Base-by-base conservation (phyloP, 2,329 filamentous ascomycete species). In the Cladophialophora yegresii region DNA sequence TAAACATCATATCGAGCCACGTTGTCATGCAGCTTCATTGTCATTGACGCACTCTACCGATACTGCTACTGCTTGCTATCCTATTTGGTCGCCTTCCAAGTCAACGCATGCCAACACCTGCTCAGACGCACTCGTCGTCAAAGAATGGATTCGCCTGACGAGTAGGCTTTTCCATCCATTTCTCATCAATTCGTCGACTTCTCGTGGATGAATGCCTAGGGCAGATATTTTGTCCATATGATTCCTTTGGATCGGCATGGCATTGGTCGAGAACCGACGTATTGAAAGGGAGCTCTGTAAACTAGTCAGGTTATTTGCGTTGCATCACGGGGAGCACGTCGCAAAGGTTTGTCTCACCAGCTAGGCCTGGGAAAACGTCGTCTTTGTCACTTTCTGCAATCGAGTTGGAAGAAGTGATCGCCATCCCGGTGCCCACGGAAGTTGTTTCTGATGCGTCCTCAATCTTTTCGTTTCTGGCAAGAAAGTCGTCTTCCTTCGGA, bases 121-220 rank as follows among this genome's bases (percentile, higher is more conserved):
- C 16, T 16, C 36, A n/a, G 4, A 43, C 8, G 36, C 36, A 7
- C 36, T 60, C 20, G 13, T 20, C 45, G 12, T 43, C 57, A 28
- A 47, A 60, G n/a, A 20, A n/a, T 4, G 28, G 45, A 33, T 54
- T 50, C 16, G 33, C 23, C 28, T 60, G 65, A 33, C 47, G n/a
- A n/a, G n/a, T 67, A 49, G 65, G 61, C 12, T 40, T 47, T 57
- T 6, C 23, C n/a, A 32, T 23, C 60, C 64, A 63, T n/a, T 43
- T 60, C 23, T 58, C 57, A 22, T 32, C 50, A 13, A 20, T 13
- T 51, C 28, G n/a, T 22, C 30, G 13, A 1, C 10, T 4, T 12
- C 36, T 43, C 16, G 36, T 43, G 16, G 13, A 43, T 12, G 36
- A n/a, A 43, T 43, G 36, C 16, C 36, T 43, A n/a, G 36, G 36